Conservation (phyloP, 805 yeast genomes). For the Candida silvatica region DNA sequence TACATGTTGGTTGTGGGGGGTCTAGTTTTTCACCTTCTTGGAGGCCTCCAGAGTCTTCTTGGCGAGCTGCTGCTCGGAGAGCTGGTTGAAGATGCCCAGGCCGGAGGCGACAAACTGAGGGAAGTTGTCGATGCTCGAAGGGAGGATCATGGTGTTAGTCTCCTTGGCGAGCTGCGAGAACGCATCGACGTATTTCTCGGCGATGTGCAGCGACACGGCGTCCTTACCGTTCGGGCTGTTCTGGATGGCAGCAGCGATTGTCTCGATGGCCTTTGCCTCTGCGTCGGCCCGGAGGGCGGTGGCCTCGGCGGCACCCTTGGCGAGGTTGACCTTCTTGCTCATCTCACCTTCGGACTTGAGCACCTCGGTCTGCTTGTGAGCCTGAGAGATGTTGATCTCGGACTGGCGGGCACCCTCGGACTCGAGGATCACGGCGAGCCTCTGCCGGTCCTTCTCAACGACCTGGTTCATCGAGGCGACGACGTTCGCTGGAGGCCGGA, state of each 20-base stretch:
- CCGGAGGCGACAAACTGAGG: slow-evolving; percentile 73
- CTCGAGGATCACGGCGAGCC: slow-evolving; percentile 80
- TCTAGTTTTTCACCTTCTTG: too few relatives aligned
- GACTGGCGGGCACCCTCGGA: slow-evolving; percentile 79
- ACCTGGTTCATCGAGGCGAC: slow-evolving; percentile 89
- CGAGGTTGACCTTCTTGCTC: slow-evolving; percentile 53
- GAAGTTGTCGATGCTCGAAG: slow-evolving; percentile 67
- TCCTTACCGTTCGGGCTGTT: slow-evolving; percentile 64
- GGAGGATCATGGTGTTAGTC: slow-evolving; percentile 68
- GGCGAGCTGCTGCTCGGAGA: slow-evolving; percentile 27
- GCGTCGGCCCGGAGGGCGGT: slow-evolving; percentile 60
- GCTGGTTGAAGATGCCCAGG: slow-evolving; percentile 53
- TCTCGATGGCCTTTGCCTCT: slow-evolving; percentile 60
- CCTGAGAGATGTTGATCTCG: slow-evolving; percentile 77
- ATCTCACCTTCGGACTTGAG: slow-evolving; percentile 69
- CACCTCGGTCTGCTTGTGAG: slow-evolving; percentile 62
- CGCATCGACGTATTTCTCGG: slow-evolving; percentile 76
- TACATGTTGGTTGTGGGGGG: background rate
- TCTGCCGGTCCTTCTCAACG: slow-evolving; percentile 79
- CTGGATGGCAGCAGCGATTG: slow-evolving; percentile 58
- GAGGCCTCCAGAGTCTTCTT: slow-evolving; percentile 10
- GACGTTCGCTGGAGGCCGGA: slow-evolving; percentile 80
- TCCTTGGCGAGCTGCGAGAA: slow-evolving; percentile 80
- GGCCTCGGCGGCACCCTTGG: slow-evolving; percentile 71
- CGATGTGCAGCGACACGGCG: slow-evolving; percentile 73